phyloP scores from a whole-genome alignment of 1,284 basidiomycete genomes.

The Phellopilus nigrolimitatus region DNA sequence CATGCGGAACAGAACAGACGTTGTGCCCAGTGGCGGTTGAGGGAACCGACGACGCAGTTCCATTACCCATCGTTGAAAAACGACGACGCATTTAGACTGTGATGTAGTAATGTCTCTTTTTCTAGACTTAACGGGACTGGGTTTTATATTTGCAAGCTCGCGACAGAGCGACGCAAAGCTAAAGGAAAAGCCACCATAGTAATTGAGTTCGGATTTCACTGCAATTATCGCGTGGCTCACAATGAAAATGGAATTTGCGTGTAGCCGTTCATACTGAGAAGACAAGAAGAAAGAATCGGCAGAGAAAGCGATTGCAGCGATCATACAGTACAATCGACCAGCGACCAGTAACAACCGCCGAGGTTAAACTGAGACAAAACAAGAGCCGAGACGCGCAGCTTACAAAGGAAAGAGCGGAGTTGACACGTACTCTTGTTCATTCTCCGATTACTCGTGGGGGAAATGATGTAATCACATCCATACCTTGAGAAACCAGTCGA shows the following conservation, averaged over 20 bases:
- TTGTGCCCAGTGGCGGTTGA: constrained; percentile 44
- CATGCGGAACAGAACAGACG: constrained; percentile 57
- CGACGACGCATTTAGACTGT: constrained; percentile 32
- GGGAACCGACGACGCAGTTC: constrained; percentile 39
- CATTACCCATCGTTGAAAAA: constrained; percentile 45
- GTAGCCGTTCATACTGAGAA: too few relatives aligned
- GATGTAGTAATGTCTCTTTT: constrained; percentile 23
- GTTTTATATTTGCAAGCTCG: constrained; percentile 37
- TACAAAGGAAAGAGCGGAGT: not conserved
- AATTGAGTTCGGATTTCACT: constrained; percentile 20
- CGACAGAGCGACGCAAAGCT: constrained; percentile 45
- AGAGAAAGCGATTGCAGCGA: too few relatives aligned
- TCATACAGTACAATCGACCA: too few relatives aligned
- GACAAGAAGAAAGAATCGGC: too few relatives aligned
- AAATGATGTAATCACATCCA: too few relatives aligned
- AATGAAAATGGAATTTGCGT: constrained; percentile 38
- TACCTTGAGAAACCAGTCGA: too few relatives aligned
- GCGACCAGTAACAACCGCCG: too few relatives aligned
- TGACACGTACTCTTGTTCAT: too few relatives aligned
- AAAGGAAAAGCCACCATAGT: constrained; percentile 3
- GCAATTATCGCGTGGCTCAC: constrained; percentile 33
- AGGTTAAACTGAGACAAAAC: too few relatives aligned
- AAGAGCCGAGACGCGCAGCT: not conserved
- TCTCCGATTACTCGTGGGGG: too few relatives aligned
- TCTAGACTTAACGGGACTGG: constrained; percentile 23